A percentile compares a stretch with the other conserved stretches of the same genome.
phyloP scores from a whole-genome alignment of 108 stramenopile species.

The Stephanodiscus triporus region DNA sequence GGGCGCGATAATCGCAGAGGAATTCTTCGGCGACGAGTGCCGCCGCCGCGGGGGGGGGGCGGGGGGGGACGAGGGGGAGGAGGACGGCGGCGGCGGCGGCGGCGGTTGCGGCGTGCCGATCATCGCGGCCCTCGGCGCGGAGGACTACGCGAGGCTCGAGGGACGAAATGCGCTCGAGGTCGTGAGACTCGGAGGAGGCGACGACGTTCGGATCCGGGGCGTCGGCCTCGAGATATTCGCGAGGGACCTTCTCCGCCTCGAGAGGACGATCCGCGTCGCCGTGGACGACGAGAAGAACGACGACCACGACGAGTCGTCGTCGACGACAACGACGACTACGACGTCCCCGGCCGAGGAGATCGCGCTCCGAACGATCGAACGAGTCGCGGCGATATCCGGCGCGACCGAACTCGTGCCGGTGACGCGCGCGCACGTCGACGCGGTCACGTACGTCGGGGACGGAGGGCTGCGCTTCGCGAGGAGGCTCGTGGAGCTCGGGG shows the following conservation, averaged over 20 bases:
- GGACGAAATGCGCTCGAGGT: conserved; percentile 3
- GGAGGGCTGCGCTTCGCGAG: conserved; percentile 73
- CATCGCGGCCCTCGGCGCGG: conserved; percentile 28
- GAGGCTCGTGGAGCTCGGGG: conserved; percentile 63
- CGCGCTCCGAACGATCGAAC: conserved; percentile 57
- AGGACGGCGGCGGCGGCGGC: background rate
- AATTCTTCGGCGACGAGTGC: conserved; percentile 57
- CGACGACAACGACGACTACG: background rate
- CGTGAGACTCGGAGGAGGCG: background rate
- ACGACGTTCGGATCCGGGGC: background rate
- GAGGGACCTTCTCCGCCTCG: conserved; percentile 21
- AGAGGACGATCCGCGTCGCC: background rate
- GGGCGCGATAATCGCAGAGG: conserved; percentile 73
- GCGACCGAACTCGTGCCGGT: conserved; percentile 44
- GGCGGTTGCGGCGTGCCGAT: conserved; percentile 15
- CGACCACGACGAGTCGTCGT: too few species aligned
- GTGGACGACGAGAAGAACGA: too few species aligned
- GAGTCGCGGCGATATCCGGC: conserved; percentile 57
- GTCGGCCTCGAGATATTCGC: too few species aligned
- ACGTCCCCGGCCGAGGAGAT: conserved; percentile 47
- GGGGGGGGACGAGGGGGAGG: background rate
- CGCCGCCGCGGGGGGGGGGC: background rate
- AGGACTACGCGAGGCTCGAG: conserved; percentile 20
- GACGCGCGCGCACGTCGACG: conserved; percentile 76
- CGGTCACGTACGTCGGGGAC: conserved; percentile 82